Evolutionary conservation across 164 flowering plant species (phyloP).

Genomic region (Liquidambar formosana): DNA sequence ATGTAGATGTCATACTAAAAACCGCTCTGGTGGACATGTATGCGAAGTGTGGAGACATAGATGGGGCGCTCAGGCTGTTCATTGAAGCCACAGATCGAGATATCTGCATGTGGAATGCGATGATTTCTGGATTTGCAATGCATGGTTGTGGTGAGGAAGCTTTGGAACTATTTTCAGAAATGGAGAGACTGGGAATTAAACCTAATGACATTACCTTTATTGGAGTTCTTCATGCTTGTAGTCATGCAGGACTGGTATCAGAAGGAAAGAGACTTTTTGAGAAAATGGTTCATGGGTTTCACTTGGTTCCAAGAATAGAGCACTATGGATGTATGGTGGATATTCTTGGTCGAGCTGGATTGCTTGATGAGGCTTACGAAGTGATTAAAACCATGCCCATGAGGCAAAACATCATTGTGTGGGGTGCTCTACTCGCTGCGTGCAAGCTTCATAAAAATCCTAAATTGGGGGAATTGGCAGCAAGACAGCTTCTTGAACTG

Average conservation of each 20-base stretch:
- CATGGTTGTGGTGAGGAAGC: constrained; percentile 61
- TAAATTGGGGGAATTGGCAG: constrained; percentile 42
- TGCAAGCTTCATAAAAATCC: constrained; percentile 51
- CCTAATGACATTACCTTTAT: constrained; percentile 59
- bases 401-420: constrained; percentile 41
- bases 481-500: constrained; percentile 35
- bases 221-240: constrained; percentile 53
- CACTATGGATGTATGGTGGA: constrained; percentile 73
- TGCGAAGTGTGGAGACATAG: constrained; percentile 53
- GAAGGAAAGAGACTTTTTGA: constrained; percentile 45
- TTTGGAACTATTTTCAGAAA: constrained; percentile 41
- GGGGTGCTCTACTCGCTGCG: constrained; percentile 59
- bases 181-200: constrained; percentile 32
- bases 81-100: constrained; percentile 34
- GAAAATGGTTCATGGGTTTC: constrained; percentile 34
- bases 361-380: constrained; percentile 43
- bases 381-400: constrained; percentile 50
- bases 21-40: constrained; percentile 54
- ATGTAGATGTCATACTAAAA: constrained; percentile 34
- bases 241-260: constrained; percentile 59
- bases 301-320: constrained; percentile 47
- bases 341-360: constrained; percentile 65
- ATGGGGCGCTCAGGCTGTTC: constrained; percentile 38
- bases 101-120: constrained; percentile 57
- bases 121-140: constrained; percentile 55